Base-by-base conservation (phyloP, 306 rosid species). In the Cyamopsis tetragonoloba region DNA sequence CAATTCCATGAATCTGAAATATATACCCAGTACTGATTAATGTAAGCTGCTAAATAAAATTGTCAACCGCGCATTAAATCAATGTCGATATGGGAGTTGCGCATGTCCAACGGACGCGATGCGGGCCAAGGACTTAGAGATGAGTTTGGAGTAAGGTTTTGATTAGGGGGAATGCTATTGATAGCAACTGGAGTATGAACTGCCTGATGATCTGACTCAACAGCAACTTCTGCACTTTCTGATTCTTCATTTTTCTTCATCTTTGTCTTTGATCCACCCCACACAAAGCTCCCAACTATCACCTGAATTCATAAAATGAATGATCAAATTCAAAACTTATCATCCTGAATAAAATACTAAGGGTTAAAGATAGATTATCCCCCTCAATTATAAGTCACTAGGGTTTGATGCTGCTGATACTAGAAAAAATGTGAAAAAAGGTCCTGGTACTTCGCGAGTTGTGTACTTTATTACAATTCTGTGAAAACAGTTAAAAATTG, bases 11-110 rank as follows among this genome's bases (percentile, higher is more conserved):
- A 66, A 70, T 72, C 74, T 50, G 66, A 83, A 68, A 66, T 74
- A 60, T 81, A 65, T 68, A 83, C 77, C 73, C 57, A 75, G 17
- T 19, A 58, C 76, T 68, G n/a, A n/a, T n/a, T n/a, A 66, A 20
- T 34, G 9, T n/a, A 46, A 46, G 42, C 73, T 51, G 42, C 73
- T 41, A 59, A 43, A 58, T 14, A 31, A n/a, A 62, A 39, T 43
- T 32, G 74, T 86, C 82, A 90, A 72, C 97, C 97, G 5, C 97
- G 96, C 97, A 88, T 90, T 85, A 95, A 81, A 82, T 95, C 96
- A 32, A 95, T 95, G 90, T 86, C 99, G 0, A 82, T 82, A 63
- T 90, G 97, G 34, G 89, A 78, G 27, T 83, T 88, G 26, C 88
- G 95, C 89, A 93, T 89, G 48, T 93, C 97, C 89, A 84, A 20